A percentile compares a stretch with the other conserved stretches of the same genome.
Evolutionary conservation across 176 grass and related monocot genomes (phyloP).

Genomic region (Microstegium vimineum): DNA sequence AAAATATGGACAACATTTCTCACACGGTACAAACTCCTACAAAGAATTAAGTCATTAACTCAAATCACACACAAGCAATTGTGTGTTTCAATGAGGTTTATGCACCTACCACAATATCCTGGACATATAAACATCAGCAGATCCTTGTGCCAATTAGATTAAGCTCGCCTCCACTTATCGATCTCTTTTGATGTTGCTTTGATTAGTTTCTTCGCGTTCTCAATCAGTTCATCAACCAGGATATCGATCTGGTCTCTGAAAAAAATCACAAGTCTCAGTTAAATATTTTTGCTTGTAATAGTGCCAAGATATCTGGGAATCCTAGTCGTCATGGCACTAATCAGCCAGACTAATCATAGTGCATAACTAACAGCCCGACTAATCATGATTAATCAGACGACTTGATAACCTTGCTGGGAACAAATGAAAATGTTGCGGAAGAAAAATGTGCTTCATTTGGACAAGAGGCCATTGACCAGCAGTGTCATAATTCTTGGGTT

Average conservation of each 20-base stretch:
- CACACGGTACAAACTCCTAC: background rate
- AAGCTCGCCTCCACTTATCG: slow-evolving; percentile 45
- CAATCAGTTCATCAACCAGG: slow-evolving; percentile 47
- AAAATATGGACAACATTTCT: background rate
- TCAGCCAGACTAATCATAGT: background rate
- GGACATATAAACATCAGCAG: background rate
- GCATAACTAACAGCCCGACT: background rate
- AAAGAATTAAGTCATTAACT: background rate
- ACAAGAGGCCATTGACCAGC: background rate
- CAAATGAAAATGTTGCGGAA: background rate
- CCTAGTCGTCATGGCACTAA: background rate
- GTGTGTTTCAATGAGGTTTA: background rate
- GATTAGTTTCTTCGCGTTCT: slow-evolving; percentile 42
- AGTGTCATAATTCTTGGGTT: background rate
- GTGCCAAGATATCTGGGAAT: background rate
- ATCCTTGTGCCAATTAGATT: background rate
- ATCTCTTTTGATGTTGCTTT: slow-evolving; percentile 53
- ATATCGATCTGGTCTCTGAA: slow-evolving; percentile 38
- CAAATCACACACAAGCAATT: background rate
- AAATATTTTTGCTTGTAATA: background rate
- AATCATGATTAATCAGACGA: background rate
- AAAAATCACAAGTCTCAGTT: background rate
- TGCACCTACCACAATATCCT: background rate
- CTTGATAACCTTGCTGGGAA: background rate
- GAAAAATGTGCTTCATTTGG: background rate